Base-by-base conservation (phyloP, 148 eudicot species). In the Vaccinium macrocarpon region DNA sequence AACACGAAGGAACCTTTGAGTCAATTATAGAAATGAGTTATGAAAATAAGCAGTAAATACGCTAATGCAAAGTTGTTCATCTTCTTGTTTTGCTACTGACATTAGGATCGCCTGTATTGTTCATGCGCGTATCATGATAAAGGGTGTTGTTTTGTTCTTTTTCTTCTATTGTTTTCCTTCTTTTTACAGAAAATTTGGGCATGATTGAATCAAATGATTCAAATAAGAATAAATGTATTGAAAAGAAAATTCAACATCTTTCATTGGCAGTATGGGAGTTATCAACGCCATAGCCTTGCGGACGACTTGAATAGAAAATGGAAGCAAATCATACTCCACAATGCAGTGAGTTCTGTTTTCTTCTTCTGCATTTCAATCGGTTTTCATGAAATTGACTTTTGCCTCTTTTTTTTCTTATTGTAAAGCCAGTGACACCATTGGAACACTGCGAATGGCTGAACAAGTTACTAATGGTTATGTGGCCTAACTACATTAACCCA, bases 381-480 rank as follows among this genome's bases (percentile, higher is more conserved):
- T 21, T 59, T 76, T 13, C 56, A 56, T 46, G 1, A 48, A 19
- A 25, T 71, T 79, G 75, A 76, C 73, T 27, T 51, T 81, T 23
- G 32, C 68, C 76, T 25, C 76, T 25, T 74, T 19, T 55, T 86
- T 48, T 85, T 59, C 15, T 78, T 77, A 29, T 78, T 88, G 32
- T 80, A 48, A 92, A 97, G 99, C 94, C 97, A 68, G 88, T 87
- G 59, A 97, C 99, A 80, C 95, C 99, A 46, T 80, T 94, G 90
- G 99, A 97, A 86, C 97, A 94, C 84, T 97, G 98, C 87, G 95
- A 94, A 86, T 97, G 99, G 99, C 91, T 97, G 84, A 95, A 95
- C 92, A 97, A 93, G 92, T 90, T 97, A 84, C 80, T 97, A 79
- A 84, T 85, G 83, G 96, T 94, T 84, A 84, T 97, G 82, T 97